These are phyloP conservation scores for Aspergillus quadrilineatus DNA, from an alignment of 2,329 filamentous ascomycete species.

Conservation along the genomic window DNA sequence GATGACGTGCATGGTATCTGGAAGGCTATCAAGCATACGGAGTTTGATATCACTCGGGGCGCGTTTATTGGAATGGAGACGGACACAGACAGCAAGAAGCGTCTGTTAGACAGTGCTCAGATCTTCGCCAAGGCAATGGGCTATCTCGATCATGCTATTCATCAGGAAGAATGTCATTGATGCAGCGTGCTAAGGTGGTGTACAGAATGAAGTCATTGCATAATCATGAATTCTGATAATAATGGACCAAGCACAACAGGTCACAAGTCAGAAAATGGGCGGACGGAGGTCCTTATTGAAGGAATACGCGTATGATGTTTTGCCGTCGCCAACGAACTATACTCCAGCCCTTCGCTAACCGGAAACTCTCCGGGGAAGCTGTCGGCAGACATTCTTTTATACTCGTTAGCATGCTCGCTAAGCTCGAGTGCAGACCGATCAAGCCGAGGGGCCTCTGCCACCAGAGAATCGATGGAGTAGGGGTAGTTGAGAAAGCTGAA, in stretches of 20 bases:
- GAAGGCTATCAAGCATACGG: slow-evolving; percentile 60
- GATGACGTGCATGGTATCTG: slow-evolving; percentile 68
- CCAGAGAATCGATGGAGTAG: slow-evolving; percentile 17
- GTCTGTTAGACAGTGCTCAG: slow-evolving; percentile 73
- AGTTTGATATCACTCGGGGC: slow-evolving; percentile 67
- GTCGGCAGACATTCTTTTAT: slow-evolving; percentile 25
- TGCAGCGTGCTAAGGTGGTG: not conserved
- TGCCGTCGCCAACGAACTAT: slow-evolving; percentile 27
- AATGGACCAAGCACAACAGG: not conserved
- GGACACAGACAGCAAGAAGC: slow-evolving; percentile 57
- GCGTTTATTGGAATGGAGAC: slow-evolving; percentile 66
- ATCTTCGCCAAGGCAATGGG: slow-evolving; percentile 59
- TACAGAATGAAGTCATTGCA: slow-evolving; percentile 6
- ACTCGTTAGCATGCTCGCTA: slow-evolving; percentile 4
- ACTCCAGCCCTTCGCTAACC: slow-evolving; percentile 31
- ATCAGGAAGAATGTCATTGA: slow-evolving; percentile 22
- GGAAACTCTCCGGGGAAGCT: slow-evolving; percentile 36
- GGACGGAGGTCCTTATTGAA: slow-evolving; percentile 25
- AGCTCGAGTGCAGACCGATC: slow-evolving; percentile 18
- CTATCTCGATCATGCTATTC: slow-evolving; percentile 34
- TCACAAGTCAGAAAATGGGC: slow-evolving; percentile 33
- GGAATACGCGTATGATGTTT: slow-evolving; percentile 21
- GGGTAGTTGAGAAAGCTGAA: slow-evolving; percentile 13
- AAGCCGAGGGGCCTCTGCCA: slow-evolving; percentile 8
- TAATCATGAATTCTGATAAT: slow-evolving; percentile 6